These are phyloP conservation scores for Chaetomium strumarium DNA, from an alignment of 2,329 filamentous ascomycete genomes.

Conservation along the genomic window DNA sequence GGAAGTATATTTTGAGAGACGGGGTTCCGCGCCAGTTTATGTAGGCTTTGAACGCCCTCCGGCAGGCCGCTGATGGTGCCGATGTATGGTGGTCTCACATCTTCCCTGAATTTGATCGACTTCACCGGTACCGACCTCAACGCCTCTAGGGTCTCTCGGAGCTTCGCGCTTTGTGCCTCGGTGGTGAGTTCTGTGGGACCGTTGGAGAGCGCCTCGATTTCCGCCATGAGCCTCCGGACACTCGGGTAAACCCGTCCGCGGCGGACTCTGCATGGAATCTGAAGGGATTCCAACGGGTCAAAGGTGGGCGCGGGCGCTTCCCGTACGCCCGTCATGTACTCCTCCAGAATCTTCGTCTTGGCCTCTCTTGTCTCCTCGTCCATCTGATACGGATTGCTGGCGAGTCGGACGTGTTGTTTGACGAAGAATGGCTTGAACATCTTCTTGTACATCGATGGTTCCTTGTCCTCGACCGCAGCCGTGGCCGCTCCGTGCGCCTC, in stretches of 20 bases:
- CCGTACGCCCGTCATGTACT: constrained; percentile 43
- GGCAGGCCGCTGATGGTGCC: constrained; percentile 64
- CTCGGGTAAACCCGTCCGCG: constrained; percentile 45
- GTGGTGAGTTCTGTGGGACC: constrained; percentile 33
- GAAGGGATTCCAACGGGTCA: constrained; percentile 41
- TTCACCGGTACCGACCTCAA: constrained; percentile 58
- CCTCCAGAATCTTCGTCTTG: constrained; percentile 48
- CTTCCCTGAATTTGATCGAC: constrained; percentile 54
- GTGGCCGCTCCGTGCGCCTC: constrained; percentile 24
- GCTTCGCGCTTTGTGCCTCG: constrained; percentile 37
- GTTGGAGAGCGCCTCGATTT: constrained; percentile 37
- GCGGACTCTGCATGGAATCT: constrained; percentile 34
- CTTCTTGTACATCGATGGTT: constrained; percentile 55
- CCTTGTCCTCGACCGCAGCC: constrained; percentile 19
- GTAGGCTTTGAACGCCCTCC: constrained; percentile 42
- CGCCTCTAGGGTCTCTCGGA: constrained; percentile 32
- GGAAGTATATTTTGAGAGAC: constrained; percentile 48
- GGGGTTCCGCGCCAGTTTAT: constrained; percentile 49
- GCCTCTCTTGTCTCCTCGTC: constrained; percentile 50
- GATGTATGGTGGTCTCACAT: constrained; percentile 64
- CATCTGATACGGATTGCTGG: constrained; percentile 51
- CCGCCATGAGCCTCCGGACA: constrained; percentile 57
- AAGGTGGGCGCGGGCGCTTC: constrained; percentile 42
- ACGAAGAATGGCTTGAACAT: constrained; percentile 78
- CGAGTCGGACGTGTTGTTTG: constrained; percentile 66